Conservation (phyloP, 2,329 filamentous ascomycete genomes). For the Simplicillium sp. region DNA sequence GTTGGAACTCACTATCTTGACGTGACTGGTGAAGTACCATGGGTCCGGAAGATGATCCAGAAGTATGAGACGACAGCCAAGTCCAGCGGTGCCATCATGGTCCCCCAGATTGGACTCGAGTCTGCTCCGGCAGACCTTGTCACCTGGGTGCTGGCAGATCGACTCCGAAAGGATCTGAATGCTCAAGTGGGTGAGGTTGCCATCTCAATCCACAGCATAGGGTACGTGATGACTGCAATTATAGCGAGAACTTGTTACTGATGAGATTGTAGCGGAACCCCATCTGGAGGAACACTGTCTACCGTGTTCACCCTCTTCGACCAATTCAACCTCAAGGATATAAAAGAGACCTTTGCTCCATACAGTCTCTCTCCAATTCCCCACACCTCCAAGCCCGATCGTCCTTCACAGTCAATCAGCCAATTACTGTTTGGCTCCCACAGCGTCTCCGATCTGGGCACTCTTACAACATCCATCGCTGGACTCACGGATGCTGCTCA, state of each 20-base stretch:
- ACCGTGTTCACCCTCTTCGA: conserved; percentile 55
- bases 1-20: conserved; percentile 57
- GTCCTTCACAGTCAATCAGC: conserved; percentile 24
- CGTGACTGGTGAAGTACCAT: conserved; percentile 51
- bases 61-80: conserved; percentile 47
- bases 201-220: conserved; percentile 35
- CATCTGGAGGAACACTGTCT: conserved; percentile 59
- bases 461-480: conserved; percentile 43
- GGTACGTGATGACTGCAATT: conserved; percentile 16
- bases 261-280: conserved; percentile 27
- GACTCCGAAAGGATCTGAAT: conserved; percentile 38
- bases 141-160: conserved; percentile 42
- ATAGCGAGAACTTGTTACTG: not conserved
- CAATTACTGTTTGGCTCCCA: conserved; percentile 40
- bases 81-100: conserved; percentile 44
- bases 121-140: conserved; percentile 52
- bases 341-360: conserved; percentile 35
- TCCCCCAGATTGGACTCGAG: conserved; percentile 54
- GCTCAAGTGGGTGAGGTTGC: conserved; percentile 43
- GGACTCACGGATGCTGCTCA: conserved; percentile 40
- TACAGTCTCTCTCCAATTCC: conserved; percentile 49
- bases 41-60: conserved; percentile 48
- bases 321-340: conserved; percentile 35
- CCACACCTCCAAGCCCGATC: conserved; percentile 22
- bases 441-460: conserved; percentile 40